Evolutionary conservation across 345 rosid species (phyloP).

Genomic region (Pelargonium nanum): DNA sequence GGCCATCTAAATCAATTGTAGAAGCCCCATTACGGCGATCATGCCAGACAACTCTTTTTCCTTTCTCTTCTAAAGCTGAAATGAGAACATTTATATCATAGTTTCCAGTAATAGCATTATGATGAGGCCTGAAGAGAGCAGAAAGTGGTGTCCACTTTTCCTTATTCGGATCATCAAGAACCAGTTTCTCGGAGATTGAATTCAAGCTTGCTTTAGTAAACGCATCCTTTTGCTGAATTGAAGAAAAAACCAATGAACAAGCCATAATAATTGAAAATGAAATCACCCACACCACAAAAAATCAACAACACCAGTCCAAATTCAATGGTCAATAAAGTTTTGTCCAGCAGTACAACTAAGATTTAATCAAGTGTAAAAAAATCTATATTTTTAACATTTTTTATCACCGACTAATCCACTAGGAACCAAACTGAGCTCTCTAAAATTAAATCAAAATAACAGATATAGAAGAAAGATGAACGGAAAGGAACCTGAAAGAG

Average conservation of each 20-base stretch:
- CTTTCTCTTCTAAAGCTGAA: constrained; percentile 56
- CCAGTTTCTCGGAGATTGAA: constrained; percentile 52
- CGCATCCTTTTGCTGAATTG: constrained; percentile 46
- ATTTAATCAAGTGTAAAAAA: too few relatives aligned
- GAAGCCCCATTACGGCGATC: constrained; percentile 56
- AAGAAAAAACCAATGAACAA: not conserved
- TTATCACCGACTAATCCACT: not conserved
- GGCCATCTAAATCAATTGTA: constrained; percentile 40
- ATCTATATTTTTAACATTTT: not conserved
- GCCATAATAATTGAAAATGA: not conserved
- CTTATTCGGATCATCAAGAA: constrained; percentile 42
- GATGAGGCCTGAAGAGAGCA: constrained; percentile 65
- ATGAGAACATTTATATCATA: constrained; percentile 78
- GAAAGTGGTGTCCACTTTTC: constrained; percentile 65
- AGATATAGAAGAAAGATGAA: not conserved
- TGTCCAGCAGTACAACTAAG: too few relatives aligned
- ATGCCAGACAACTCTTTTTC: constrained; percentile 67
- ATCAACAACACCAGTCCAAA: not conserved
- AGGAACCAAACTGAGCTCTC: not conserved
- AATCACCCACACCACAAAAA: not conserved
- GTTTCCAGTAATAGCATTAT: constrained; percentile 68
- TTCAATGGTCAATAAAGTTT: not conserved
- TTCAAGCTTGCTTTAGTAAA: constrained; percentile 56
- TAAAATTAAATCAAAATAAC: not conserved
- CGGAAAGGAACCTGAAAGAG: constrained; percentile 63